Conservation (phyloP, 2,329 filamentous ascomycete species). For the Falciphora oryzae region DNA sequence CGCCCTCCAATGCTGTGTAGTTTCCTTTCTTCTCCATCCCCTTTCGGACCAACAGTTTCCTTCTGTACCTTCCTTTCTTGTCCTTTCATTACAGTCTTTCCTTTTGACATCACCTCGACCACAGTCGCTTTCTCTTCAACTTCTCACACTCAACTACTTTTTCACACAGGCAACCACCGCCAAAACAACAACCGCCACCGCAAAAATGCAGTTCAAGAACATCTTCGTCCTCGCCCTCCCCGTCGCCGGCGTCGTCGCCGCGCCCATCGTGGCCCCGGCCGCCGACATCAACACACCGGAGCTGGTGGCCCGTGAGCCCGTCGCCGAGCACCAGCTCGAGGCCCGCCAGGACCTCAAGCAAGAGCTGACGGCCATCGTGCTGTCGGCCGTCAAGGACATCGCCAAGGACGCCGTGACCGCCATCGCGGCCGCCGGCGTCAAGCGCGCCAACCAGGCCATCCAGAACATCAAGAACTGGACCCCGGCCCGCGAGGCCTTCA, state of each 20-base stretch:
- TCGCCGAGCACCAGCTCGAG: background rate
- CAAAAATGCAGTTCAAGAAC: conserved; percentile 8
- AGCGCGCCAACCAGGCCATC: background rate
- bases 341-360: conserved; percentile 3
- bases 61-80: background rate
- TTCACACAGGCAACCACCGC: background rate
- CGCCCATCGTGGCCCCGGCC: background rate
- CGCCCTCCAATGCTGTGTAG: background rate
- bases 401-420: background rate
- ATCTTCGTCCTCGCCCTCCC: background rate
- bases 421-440: conserved; percentile 1
- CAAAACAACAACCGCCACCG: background rate
- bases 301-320: no score
- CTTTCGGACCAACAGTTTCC: background rate
- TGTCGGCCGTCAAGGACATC: background rate
- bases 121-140: background rate
- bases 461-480: conserved; percentile 4
- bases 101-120: background rate
- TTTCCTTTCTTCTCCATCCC: background rate
- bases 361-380: background rate
- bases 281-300: no score
- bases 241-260: background rate
- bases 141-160: background rate
- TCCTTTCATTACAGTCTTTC: background rate
- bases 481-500: conserved; percentile 3